These are phyloP conservation scores for Phytophthora boehmeriae DNA, from an alignment of 352 stramenopile genomes.

Conservation along the genomic window DNA sequence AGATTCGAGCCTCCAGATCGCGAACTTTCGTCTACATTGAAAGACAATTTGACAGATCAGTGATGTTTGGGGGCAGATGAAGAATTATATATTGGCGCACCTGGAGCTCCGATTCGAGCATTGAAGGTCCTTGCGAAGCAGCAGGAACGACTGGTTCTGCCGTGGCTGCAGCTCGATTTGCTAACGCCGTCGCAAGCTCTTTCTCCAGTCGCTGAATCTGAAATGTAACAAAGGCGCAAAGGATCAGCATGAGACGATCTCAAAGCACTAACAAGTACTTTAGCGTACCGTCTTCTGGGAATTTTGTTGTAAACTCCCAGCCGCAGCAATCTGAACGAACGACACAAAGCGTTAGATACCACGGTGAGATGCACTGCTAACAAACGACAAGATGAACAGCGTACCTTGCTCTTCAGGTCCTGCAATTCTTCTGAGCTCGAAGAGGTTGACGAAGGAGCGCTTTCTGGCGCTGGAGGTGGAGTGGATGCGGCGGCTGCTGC, in stretches of 20 bases:
- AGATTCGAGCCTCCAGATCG: conserved; percentile 41
- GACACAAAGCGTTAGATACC: background rate
- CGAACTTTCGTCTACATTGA: conserved; percentile 42
- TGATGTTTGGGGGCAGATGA: background rate
- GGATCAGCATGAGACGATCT: background rate
- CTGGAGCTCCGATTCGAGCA: conserved; percentile 46
- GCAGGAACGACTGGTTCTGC: conserved; percentile 37
- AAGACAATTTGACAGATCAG: background rate
- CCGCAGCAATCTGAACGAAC: conserved; percentile 40
- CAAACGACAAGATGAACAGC: background rate
- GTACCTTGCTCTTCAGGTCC: conserved; percentile 64
- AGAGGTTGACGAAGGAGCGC: conserved; percentile 2
- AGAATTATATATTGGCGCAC: conserved; percentile 9
- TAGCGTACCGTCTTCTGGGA: conserved; percentile 58
- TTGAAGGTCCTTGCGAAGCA: conserved; percentile 26
- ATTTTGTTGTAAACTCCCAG: conserved; percentile 34
- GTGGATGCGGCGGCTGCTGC: conserved; percentile 15
- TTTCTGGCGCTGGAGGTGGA: conserved; percentile 15
- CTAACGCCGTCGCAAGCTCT: conserved; percentile 43
- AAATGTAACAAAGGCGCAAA: background rate
- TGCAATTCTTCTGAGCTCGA: conserved; percentile 48
- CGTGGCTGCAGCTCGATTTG: conserved; percentile 30
- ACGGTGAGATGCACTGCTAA: background rate
- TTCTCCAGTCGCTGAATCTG: conserved; percentile 70
- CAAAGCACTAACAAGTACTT: background rate